Base-by-base conservation (phyloP, 192 early-diverging fungal species). In the Umbelopsis ramanniana region DNA sequence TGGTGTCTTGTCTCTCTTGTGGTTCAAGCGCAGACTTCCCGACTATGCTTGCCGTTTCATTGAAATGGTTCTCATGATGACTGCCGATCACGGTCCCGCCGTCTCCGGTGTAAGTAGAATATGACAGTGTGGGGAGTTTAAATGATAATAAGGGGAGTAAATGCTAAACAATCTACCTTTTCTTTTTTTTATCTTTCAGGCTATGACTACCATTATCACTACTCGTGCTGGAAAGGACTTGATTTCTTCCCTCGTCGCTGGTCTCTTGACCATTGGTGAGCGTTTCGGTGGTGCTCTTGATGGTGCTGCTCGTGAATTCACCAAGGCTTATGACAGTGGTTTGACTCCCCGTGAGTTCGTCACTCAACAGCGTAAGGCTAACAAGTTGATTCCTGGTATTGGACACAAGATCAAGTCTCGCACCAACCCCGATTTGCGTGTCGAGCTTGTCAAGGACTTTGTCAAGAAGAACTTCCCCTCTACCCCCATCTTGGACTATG, bases 331-430 rank as follows among this genome's bases (percentile, higher is more conserved):
- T 84, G 97, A 99, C 84, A 91, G 93, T 83, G 90, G 92, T 53
- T 84, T 95, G 67, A 90, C 94, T 21, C 95, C 97, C 54, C 91
- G 92, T 66, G 96, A 97, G 81, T 99, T 96, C 79, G 97, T 99
- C 23, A 87, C 90, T 76, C 91, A 92, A 55, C 97, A 95, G 94
- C 91, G 97, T 67, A 94, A 94, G 84, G 89, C 91, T 76, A 94
- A 97, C 92, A 95, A 97, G 87, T 87, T 99, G 73, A 99, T 99
- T 81, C 86, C 95, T 68, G 97, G 97, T 72, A 99, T 99, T 71
- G 97, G 97, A 22, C 97, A 99, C 93, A 97, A 97, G 89, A 96
- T 99, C 90, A 99, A 99, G 86, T 96, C 95, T 46, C 89, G 97
- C 71, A 97, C 95, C 71, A 99, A 99, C 90, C 97, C 97, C 3